phyloP scores from a whole-genome alignment of 768 basidiomycete species.

The Mycena haematopus region DNA sequence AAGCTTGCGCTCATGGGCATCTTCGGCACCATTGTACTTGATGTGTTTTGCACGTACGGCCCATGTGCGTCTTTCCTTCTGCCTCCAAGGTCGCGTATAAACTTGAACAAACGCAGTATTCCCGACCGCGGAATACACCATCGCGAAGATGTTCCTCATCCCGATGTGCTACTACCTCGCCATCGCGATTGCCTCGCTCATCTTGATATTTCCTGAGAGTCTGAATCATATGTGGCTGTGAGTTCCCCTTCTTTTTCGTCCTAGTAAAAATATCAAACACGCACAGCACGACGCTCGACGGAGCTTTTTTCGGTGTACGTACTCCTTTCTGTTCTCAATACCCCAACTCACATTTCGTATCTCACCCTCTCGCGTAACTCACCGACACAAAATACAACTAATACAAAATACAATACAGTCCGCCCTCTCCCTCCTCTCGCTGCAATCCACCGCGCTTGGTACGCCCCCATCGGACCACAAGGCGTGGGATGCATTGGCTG shows the following conservation, averaged over 20 bases:
- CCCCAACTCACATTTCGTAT: too few relatives aligned
- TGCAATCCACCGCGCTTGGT: slow-evolving; percentile 42
- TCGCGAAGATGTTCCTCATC: slow-evolving; percentile 48
- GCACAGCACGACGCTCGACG: slow-evolving; percentile 26
- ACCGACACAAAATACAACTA: too few relatives aligned
- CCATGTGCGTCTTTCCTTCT: slow-evolving; percentile 16
- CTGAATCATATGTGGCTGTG: slow-evolving; percentile 50
- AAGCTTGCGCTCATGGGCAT: slow-evolving; percentile 48
- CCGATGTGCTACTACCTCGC: slow-evolving; percentile 49
- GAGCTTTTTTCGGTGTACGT: slow-evolving; percentile 15
- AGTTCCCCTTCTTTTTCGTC: slow-evolving; percentile 14
- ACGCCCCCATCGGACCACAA: slow-evolving; percentile 42
- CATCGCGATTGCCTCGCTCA: slow-evolving; percentile 43
- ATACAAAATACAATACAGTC: not conserved
- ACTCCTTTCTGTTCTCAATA: too few relatives aligned
- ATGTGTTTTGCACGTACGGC: slow-evolving; percentile 38
- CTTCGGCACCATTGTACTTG: slow-evolving; percentile 51
- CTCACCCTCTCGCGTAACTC: too few relatives aligned
- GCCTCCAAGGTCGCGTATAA: not conserved
- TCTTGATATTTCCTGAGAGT: slow-evolving; percentile 52
- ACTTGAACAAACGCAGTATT: slow-evolving; percentile 39
- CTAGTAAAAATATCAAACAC: not conserved
- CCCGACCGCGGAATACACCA: slow-evolving; percentile 46
- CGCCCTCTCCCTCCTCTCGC: slow-evolving; percentile 32
- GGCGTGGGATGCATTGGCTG: slow-evolving; percentile 39